phyloP scores from a whole-genome alignment of 2,329 filamentous ascomycete species.

The Alternaria sp. region DNA sequence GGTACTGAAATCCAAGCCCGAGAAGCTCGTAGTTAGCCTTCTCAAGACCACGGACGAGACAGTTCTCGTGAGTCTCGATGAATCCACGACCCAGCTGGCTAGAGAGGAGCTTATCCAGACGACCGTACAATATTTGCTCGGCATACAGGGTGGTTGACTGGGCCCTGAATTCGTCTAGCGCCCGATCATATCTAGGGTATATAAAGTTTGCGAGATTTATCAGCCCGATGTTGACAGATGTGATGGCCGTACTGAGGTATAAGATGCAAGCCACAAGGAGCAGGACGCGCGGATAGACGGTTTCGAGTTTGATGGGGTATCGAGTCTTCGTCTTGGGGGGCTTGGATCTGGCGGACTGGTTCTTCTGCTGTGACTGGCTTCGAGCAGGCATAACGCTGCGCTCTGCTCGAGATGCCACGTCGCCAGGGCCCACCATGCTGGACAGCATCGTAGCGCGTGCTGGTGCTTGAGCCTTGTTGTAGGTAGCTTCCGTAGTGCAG shows the following conservation, averaged over 20 bases:
- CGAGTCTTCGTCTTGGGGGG: background rate
- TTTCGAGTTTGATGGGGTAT: slow-evolving; percentile 2
- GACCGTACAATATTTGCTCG: slow-evolving; percentile 19
- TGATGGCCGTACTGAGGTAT: slow-evolving; percentile 19
- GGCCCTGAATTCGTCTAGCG: slow-evolving; percentile 12
- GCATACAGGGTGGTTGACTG: background rate
- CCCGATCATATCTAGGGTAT: slow-evolving; percentile 12
- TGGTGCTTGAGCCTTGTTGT: background rate
- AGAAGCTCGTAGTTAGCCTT: slow-evolving; percentile 22
- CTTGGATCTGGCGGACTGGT: background rate
- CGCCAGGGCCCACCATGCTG: background rate
- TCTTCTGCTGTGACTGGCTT: background rate
- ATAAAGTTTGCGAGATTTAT: slow-evolving; percentile 8
- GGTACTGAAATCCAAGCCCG: slow-evolving; percentile 23
- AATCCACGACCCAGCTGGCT: slow-evolving; percentile 17
- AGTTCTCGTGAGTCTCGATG: slow-evolving; percentile 38
- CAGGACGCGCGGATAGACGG: slow-evolving; percentile 14
- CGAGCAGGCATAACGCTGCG: background rate
- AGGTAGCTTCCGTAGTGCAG: background rate
- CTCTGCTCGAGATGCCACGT: slow-evolving; percentile 1
- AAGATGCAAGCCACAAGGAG: slow-evolving; percentile 15
- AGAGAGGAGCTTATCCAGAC: slow-evolving; percentile 19
- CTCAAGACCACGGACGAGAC: slow-evolving; percentile 35
- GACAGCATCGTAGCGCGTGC: background rate
- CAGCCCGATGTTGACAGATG: slow-evolving; percentile 17